These are phyloP conservation scores for Ophiocordyceps camponoti-rufipedis DNA, from an alignment of 2,329 filamentous ascomycete genomes.

Conservation along the genomic window DNA sequence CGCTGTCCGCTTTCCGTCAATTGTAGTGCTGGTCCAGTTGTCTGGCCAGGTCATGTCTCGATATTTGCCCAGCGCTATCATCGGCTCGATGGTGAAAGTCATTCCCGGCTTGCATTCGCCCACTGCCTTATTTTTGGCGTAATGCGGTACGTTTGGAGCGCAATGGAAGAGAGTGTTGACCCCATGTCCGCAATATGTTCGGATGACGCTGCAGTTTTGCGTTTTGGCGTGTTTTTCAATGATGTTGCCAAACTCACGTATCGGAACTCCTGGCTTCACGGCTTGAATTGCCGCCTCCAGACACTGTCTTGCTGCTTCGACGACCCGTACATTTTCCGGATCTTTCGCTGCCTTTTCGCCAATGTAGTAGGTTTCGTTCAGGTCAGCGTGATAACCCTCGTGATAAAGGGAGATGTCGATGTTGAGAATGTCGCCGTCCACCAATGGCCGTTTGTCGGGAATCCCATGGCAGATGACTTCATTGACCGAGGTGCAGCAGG, in stretches of 20 bases:
- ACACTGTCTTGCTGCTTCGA: constrained; percentile 78
- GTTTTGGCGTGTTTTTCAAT: constrained; percentile 92
- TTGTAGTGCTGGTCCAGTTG: constrained; percentile 92
- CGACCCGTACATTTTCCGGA: constrained; percentile 73
- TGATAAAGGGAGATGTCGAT: constrained; percentile 93
- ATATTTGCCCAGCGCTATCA: constrained; percentile 87
- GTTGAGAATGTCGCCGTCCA: constrained; percentile 93
- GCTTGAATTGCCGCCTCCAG: constrained; percentile 79
- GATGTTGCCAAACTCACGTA: constrained; percentile 82
- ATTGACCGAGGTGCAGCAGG: constrained; percentile 88
- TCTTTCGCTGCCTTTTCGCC: constrained; percentile 73
- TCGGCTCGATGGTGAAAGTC: constrained; percentile 98
- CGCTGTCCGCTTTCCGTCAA: constrained; percentile 75
- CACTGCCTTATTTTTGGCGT: constrained; percentile 95
- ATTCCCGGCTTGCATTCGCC: constrained; percentile 89
- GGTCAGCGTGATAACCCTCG: constrained; percentile 83
- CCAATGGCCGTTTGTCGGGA: constrained; percentile 69
- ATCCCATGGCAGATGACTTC: constrained; percentile 99
- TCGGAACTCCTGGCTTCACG: constrained; percentile 82
- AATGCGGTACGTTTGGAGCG: constrained; percentile 88
- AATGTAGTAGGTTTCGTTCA: constrained; percentile 98
- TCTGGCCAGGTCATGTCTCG: constrained; percentile 94
- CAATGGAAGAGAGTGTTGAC: constrained; percentile 90
- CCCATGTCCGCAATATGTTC: constrained; percentile 91
- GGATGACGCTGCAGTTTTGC: constrained; percentile 73